Conservation (phyloP, 768 basidiomycete genomes). For the Lactarius sanguifluus region DNA sequence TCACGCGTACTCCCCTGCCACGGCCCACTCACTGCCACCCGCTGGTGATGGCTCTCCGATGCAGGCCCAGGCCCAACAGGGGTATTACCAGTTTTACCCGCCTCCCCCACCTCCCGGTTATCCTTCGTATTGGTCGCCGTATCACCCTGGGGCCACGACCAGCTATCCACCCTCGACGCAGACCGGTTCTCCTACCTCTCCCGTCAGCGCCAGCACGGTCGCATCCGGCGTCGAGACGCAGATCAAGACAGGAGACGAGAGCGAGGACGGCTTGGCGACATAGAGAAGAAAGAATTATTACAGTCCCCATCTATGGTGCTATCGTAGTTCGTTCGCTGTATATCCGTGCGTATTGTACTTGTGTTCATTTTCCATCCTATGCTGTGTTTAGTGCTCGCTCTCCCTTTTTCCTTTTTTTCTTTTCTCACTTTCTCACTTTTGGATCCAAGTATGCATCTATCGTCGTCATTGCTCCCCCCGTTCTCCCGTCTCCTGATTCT, state of each 20-base stretch:
- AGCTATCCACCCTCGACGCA: constrained; percentile 21
- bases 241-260: constrained; percentile 26
- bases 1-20: constrained; percentile 8
- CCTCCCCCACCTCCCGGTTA: constrained; percentile 26
- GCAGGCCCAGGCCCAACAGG: constrained; percentile 22
- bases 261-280: constrained; percentile 22
- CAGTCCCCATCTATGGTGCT: neutral
- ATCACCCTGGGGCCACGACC: neutral
- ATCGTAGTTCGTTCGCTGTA: neutral
- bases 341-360: constrained; percentile 21
- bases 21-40: constrained; percentile 11
- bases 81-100: constrained; percentile 27
- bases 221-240: constrained; percentile 26
- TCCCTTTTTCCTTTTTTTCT: neutral
- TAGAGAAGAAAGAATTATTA: constrained; percentile 1
- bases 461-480: neutral
- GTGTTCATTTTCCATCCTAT: neutral
- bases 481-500: constrained; percentile 7
- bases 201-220: constrained; percentile 24
- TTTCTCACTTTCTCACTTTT: neutral
- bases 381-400: constrained; percentile 10
- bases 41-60: constrained; percentile 15
- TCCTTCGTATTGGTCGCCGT: constrained; percentile 28
- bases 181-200: constrained; percentile 24
- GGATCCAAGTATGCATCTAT: constrained; percentile 18